Evolutionary conservation across 177 flowering plant genomes (phyloP), one percentile per base, ranked within the genome.

Genomic region (Vitis hybrid): DNA sequence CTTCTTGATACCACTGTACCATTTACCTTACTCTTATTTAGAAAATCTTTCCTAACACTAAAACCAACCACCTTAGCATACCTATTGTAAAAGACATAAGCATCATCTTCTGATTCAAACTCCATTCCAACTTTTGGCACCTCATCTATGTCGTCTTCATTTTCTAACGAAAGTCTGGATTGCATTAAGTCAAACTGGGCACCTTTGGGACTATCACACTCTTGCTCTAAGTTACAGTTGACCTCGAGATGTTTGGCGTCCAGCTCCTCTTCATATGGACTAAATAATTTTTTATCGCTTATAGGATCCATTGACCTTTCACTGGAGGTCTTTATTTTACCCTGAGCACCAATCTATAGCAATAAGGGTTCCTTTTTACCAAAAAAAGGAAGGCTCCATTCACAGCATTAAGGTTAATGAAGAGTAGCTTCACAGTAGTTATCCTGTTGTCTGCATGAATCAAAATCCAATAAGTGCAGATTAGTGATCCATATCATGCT

Each of bases 1-100:
- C 74, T 82, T 66, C 83, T 80, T 45, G 85, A 82, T 1, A 74
- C 75, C 61, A 82, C 74, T n/a, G 56, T 68, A 49, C 81, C 81
- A 66, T 77, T 76, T n/a, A 75, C 64, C 63, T 77, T 79, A 70
- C 77, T 80, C 69, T 74, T 76, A 59, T 82, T 76, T 18, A 66
- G 74, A 73, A 75, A 78, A 26, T 80, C 86, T 75, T 74, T 76
- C 18, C 81, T 20, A 58, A 82, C 78, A 68, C 74, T 74, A 31
- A 82, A 82, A 20, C 83, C 85, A 5, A 61, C 64, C 79, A 71
- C 49, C 60, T 72, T 70, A 62, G 78, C 86, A 73, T 82, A 82
- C 29, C 67, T 74, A 52, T 72, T 70, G 55, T 82, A 82, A 63
- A 75, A 79, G 8, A 53, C 64, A 58, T 79, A 77, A 10, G 85